A percentile compares a stretch with the other conserved stretches of the same genome.
These are phyloP conservation scores for Plasmodium blacklocki DNA, from an alignment of 169 alveolate species.

Conservation along the genomic window DNA sequence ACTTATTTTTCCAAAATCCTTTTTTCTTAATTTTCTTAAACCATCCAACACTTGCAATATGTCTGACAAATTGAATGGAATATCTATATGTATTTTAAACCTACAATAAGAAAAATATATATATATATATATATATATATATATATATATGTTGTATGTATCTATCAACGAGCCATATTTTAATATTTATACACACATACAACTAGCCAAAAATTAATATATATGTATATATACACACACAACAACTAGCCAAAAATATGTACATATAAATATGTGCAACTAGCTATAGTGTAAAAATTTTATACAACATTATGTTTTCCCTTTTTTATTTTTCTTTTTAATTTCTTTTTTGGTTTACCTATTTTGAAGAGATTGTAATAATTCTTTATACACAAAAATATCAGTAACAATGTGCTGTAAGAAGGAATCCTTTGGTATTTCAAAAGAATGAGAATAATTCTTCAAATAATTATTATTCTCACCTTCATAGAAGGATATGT, in stretches of 20 bases:
- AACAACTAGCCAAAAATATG: neutral
- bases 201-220: neutral
- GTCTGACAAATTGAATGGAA: conserved; percentile 35
- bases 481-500: conserved; percentile 38
- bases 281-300: neutral
- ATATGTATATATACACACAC: too few relatives aligned
- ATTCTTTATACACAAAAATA: conserved; percentile 40
- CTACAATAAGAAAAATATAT: conserved; percentile 18
- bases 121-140: neutral
- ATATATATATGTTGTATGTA: neutral
- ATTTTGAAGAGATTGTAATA: conserved; percentile 14
- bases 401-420: conserved; percentile 26
- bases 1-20: neutral
- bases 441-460: conserved; percentile 32
- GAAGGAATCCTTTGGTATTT: neutral
- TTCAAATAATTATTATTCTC: conserved; percentile 11
- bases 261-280: neutral
- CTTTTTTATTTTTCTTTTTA: neutral
- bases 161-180: neutral
- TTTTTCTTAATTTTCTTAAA: conserved; percentile 22
- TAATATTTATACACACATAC: too few relatives aligned
- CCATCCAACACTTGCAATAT: conserved; percentile 13
- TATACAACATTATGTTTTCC: too few relatives aligned
- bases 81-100: conserved; percentile 32
- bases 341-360: conserved; percentile 8